Evolutionary conservation across 2,329 filamentous ascomycete species (phyloP), one percentile per base, ranked within the genome.

Genomic region (Myriosclerotinia duriaeana): DNA sequence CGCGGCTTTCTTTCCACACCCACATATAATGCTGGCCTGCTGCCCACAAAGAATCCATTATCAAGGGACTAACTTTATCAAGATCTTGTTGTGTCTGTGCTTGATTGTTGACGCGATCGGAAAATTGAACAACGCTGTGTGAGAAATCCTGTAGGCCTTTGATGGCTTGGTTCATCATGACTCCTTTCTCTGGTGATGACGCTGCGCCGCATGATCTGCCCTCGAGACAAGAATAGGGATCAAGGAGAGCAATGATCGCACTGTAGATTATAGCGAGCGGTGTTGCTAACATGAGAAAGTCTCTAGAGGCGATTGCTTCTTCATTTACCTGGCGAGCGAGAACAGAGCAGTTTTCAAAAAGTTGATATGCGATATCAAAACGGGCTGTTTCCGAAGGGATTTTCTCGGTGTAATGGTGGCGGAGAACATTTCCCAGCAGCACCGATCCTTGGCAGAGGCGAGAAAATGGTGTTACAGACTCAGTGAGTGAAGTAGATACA

Each of bases 391-490:
- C 74, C 30, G 69, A 67, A 4, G 66, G 53, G n/a, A 68, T 40
- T 5, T 64, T 64, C 17, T 71, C 69, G 4, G 61, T 70, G 26
- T 73, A 71, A 63, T 75, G 70, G 69, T 80, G 77, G 7, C 60
- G 61, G 12, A 79, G 69, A n/a, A 77, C 74, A 66, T 75, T 74
- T 50, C 75, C 76, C 30, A 79, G 61, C 58, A 79, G 73, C 26
- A 78, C 71, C 26, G 74, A 75, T 26, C 75, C 74, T 72, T 81
- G 79, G 63, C 77, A 79, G 53, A 87, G 78, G 66, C 83, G 80
- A 5, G 82, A 81, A 75, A 84, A 86, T 52, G 84, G 77, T 26
- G 80, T 78, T 65, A 82, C 72, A 11, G 81, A 71, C 11, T 83
- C 81, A 38, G 78, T 78, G 67, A 83, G 75, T 20, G 84, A 77